A percentile compares a stretch with the other conserved stretches of the same genome.
These are phyloP conservation scores for Fonsecaea multimorphosa DNA, from an alignment of 2,329 filamentous ascomycete genomes.

Conservation along the genomic window DNA sequence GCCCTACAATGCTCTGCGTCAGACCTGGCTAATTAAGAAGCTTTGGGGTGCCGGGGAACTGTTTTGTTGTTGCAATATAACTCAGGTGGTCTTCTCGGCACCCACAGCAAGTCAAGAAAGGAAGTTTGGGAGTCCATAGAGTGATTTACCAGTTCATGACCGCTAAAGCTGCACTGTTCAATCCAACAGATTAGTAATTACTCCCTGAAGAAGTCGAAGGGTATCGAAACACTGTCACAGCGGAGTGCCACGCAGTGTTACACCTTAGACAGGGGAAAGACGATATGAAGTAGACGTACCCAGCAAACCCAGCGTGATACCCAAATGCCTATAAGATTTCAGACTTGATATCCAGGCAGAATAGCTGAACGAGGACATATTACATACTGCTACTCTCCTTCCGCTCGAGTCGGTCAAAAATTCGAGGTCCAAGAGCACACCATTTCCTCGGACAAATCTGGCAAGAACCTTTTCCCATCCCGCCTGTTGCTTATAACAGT, in stretches of 20 bases:
- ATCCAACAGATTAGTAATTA: background rate
- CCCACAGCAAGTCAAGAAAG: background rate
- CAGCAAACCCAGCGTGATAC: constrained; percentile 75
- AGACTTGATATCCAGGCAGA: constrained; percentile 15
- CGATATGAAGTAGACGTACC: constrained; percentile 34
- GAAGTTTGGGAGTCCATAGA: background rate
- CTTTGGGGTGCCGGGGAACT: background rate
- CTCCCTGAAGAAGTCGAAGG: background rate
- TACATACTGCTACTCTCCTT: constrained; percentile 54
- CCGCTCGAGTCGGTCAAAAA: constrained; percentile 77
- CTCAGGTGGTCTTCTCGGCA: background rate
- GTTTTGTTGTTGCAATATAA: background rate
- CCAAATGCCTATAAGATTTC: constrained; percentile 47
- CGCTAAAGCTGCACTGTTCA: constrained; percentile 21
- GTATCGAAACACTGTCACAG: background rate
- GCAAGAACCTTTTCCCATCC: constrained; percentile 79
- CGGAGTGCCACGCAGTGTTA: background rate
- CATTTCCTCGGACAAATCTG: constrained; percentile 75
- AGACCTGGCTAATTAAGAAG: background rate
- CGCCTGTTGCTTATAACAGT: constrained; percentile 76
- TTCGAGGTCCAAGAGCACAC: constrained; percentile 82
- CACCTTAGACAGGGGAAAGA: background rate
- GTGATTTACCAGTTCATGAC: constrained; percentile 10
- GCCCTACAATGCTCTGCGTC: constrained; percentile 4
- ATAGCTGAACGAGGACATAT: constrained; percentile 7